These are phyloP conservation scores for Orychophragmus violaceus DNA, from an alignment of 345 rosid genomes.

Conservation along the genomic window DNA sequence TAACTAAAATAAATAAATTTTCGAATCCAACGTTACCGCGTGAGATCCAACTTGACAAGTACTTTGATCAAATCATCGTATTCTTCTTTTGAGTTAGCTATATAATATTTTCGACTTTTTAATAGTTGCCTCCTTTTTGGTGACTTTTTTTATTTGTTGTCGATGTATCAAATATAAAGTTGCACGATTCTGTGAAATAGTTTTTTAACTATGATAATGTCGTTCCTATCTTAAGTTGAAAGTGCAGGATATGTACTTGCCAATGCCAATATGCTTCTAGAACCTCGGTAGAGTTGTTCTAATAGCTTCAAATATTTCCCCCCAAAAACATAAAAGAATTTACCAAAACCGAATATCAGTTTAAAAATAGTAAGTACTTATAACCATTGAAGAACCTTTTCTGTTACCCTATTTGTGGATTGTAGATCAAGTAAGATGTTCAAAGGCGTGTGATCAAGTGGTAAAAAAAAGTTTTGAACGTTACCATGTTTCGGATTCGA, in stretches of 20 bases:
- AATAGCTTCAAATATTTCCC: too few relatives aligned
- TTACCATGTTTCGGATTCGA: too few relatives aligned
- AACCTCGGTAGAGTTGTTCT: not conserved
- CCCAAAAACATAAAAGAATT: too few relatives aligned
- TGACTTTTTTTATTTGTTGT: not conserved
- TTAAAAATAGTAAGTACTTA: too few relatives aligned
- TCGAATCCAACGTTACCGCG: conserved; percentile 13
- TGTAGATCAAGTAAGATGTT: too few relatives aligned
- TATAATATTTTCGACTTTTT: not conserved
- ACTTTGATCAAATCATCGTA: not conserved
- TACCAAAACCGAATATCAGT: too few relatives aligned
- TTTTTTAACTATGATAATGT: not conserved
- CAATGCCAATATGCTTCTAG: not conserved
- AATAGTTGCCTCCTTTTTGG: not conserved
- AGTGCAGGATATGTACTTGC: conserved; percentile 27
- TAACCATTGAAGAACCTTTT: too few relatives aligned
- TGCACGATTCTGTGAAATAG: conserved; percentile 4
- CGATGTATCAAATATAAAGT: conserved; percentile 18
- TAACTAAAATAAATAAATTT: not conserved
- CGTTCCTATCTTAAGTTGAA: conserved; percentile 28
- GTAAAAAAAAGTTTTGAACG: too few relatives aligned
- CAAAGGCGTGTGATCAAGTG: too few relatives aligned
- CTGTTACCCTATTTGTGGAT: too few relatives aligned
- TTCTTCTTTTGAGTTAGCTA: not conserved
- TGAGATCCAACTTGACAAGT: not conserved